Evolutionary conservation across 1,139 yeast species (phyloP), one percentile per base, ranked within the genome.

Genomic region (Debaryomyces subglobosus): DNA sequence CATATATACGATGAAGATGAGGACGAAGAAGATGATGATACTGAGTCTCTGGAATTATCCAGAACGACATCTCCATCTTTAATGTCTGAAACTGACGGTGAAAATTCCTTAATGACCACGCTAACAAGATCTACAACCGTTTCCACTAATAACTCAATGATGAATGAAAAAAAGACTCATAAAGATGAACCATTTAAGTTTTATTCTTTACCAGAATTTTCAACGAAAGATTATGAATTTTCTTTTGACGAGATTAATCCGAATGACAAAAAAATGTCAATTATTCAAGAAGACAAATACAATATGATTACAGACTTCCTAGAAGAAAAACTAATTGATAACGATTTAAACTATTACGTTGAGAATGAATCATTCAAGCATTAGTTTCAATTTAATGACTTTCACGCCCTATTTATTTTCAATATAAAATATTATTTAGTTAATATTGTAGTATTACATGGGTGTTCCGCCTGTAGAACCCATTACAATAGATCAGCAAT

Each of bases 121-220:
- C 64, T 75, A 47, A 74, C 80, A 0, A 60, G 80, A 48, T 71
- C 78, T 8, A 74, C 79, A n/a, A 74, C 80, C 3, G 75, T 73
- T 2, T 68, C 74, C 3, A 65, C 72, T 21, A 59, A 63, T 43
- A 64, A 64, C 47, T 61, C 67, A 5, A 39, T 23, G 37, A 23
- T 32, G 36, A 32, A 33, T 16, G 59, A 54, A 13, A 61, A 58
- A 30, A 59, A 54, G 43, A 42, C 38, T 37, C 4, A 10, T 13
- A 46, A 46, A 27, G 34, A 34, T 21, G 32, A 32, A 12, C 56
- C 55, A 13, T 57, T 58, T 52, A 58, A 54, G 41, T 65, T 68
- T 45, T 65, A 67, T 46, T 69, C 64, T 21, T 58, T 70, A 35
- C 75, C 75, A 6, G 56, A 54, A 21, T 61, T 57, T 48, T 52